These are phyloP conservation scores for Clonostachys sp. DNA, from an alignment of 2,329 filamentous ascomycete genomes.

Conservation along the genomic window DNA sequence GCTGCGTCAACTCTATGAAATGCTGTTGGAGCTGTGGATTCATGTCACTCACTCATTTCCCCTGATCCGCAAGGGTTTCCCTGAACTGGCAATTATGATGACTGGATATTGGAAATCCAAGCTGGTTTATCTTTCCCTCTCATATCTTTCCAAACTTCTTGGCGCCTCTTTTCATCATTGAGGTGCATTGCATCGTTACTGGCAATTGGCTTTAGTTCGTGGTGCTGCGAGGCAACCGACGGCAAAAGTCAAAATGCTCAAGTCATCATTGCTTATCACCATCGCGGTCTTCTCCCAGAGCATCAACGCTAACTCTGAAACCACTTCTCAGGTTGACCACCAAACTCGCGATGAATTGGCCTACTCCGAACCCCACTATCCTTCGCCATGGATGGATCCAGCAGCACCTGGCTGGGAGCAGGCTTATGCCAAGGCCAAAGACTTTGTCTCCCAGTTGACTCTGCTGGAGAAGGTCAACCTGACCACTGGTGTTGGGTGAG, in stretches of 20 bases:
- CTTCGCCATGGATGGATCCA: slow-evolving; percentile 82
- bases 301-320: slow-evolving; percentile 12
- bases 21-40: no score
- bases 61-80: no score
- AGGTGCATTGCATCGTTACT: no score
- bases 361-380: slow-evolving; percentile 62
- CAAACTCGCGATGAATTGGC: slow-evolving; percentile 18
- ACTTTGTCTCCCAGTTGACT: slow-evolving; percentile 79
- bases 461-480: slow-evolving; percentile 90
- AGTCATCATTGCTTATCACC: background rate
- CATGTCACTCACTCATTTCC: no score
- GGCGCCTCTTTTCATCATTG: no score
- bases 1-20: no score
- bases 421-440: slow-evolving; percentile 70
- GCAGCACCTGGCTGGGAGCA: slow-evolving; percentile 67
- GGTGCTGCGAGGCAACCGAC: background rate
- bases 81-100: no score
- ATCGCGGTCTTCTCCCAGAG: background rate
- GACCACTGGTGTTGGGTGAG: slow-evolving; percentile 82
- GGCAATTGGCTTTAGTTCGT: background rate
- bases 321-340: slow-evolving; percentile 8
- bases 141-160: no score
- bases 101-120: no score
- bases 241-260: no score
- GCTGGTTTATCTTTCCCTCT: no score